phyloP scores from a whole-genome alignment of 2,329 filamentous ascomycete genomes.

The Tricladium varicosporioides region DNA sequence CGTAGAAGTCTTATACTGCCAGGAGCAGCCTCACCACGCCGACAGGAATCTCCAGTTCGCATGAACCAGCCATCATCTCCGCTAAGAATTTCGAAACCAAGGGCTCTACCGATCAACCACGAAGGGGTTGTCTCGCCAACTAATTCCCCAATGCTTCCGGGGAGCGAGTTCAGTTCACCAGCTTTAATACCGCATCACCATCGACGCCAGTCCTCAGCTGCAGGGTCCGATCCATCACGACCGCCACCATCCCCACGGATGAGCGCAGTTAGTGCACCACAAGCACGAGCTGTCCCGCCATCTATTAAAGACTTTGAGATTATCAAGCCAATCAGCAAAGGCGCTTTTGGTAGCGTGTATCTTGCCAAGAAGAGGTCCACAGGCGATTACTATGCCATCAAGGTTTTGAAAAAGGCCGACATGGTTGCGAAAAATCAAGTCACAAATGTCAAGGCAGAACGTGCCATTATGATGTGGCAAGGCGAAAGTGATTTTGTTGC shows the following conservation, averaged over 20 bases:
- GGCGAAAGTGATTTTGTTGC: constrained; percentile 98
- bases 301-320: constrained; percentile 99
- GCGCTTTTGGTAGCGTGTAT: constrained; percentile 96
- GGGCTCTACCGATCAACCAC: constrained; percentile 55
- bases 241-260: constrained; percentile 82
- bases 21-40: constrained; percentile 72
- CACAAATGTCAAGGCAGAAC: constrained; percentile 96
- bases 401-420: constrained; percentile 98
- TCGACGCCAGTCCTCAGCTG: constrained; percentile 86
- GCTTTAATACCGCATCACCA: constrained; percentile 67
- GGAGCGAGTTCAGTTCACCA: constrained; percentile 78
- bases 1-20: constrained; percentile 83
- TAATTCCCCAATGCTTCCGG: constrained; percentile 81
- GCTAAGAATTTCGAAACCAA: constrained; percentile 79
- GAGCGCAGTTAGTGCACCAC: constrained; percentile 71
- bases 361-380: constrained; percentile 98
- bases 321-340: constrained; percentile 98
- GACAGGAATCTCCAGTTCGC: constrained; percentile 86
- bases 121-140: constrained; percentile 79
- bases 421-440: constrained; percentile 99
- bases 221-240: constrained; percentile 65
- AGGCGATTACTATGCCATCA: constrained; percentile 97
- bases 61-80: constrained; percentile 77
- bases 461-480: constrained; percentile 99
- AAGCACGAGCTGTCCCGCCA: constrained; percentile 83